Evolutionary conservation across 441 rosid genomes (phyloP).

Genomic region (Jatropha multifida): DNA sequence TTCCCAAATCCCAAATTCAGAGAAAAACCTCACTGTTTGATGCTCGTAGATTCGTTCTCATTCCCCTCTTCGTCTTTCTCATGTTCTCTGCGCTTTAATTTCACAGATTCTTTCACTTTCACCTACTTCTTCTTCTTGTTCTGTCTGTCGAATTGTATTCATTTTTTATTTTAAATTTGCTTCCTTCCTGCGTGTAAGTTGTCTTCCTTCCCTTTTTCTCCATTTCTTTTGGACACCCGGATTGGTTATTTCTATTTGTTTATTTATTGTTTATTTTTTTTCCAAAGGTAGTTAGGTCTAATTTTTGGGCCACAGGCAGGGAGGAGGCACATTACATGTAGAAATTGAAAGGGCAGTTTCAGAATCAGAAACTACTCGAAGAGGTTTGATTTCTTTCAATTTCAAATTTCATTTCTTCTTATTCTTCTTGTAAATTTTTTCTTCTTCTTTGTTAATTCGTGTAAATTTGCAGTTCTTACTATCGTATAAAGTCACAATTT

Average conservation of each 20-base stretch:
- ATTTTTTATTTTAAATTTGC: no score
- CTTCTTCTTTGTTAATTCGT: neutral
- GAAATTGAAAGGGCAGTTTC: neutral
- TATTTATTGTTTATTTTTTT: neutral
- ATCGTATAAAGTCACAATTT: neutral
- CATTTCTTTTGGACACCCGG: neutral
- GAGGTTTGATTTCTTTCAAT: neutral
- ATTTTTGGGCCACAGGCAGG: neutral
- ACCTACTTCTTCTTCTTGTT: neutral
- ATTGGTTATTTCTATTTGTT: neutral
- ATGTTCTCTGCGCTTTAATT: no score
- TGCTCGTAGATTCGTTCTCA: no score
- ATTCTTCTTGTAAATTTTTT: neutral
- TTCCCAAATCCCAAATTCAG: no score
- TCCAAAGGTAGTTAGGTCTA: neutral
- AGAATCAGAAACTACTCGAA: neutral
- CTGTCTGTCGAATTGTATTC: neutral
- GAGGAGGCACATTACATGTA: neutral
- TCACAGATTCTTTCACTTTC: neutral
- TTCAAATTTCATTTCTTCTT: neutral
- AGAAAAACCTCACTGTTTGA: no score
- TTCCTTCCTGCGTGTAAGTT: conserved; percentile 7
- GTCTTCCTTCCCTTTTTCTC: neutral
- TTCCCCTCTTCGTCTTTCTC: no score
- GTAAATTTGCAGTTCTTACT: neutral